phyloP scores from a whole-genome alignment of 257 asterid species.

The Nicotiana sylvestris region DNA sequence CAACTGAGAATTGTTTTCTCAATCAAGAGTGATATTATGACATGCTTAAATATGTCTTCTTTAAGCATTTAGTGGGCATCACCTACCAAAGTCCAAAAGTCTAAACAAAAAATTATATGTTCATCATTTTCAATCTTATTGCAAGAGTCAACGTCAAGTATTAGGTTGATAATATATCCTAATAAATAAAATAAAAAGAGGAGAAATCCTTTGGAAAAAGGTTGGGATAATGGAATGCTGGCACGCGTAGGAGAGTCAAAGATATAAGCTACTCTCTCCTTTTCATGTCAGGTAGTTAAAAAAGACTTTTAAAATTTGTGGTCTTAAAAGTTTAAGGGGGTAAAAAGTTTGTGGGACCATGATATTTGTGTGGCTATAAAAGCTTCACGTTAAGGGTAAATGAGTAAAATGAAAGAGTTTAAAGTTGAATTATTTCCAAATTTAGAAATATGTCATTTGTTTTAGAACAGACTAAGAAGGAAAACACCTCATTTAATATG shows the following conservation, averaged over 20 bases:
- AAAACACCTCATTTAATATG: no score
- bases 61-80: conserved; percentile 12
- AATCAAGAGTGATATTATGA: not conserved
- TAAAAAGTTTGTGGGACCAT: no score
- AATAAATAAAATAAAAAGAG: not conserved
- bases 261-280: no score
- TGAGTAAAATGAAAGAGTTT: no score
- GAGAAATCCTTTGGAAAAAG: not conserved
- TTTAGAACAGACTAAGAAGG: no score
- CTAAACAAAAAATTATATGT: not conserved
- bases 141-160: not conserved
- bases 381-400: no score
- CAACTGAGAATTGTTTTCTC: not conserved
- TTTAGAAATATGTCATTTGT: no score
- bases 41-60: not conserved
- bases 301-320: no score
- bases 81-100: conserved; percentile 10
- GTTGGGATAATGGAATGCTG: not conserved
- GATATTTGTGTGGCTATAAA: no score
- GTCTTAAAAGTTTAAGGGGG: no score
- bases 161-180: not conserved
- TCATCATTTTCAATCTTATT: not conserved
- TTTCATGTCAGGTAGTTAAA: no score
- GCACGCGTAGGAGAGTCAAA: not conserved
- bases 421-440: no score